These are phyloP conservation scores for Nothophoma quercina DNA, from an alignment of 2,329 filamentous ascomycete genomes.

Conservation along the genomic window DNA sequence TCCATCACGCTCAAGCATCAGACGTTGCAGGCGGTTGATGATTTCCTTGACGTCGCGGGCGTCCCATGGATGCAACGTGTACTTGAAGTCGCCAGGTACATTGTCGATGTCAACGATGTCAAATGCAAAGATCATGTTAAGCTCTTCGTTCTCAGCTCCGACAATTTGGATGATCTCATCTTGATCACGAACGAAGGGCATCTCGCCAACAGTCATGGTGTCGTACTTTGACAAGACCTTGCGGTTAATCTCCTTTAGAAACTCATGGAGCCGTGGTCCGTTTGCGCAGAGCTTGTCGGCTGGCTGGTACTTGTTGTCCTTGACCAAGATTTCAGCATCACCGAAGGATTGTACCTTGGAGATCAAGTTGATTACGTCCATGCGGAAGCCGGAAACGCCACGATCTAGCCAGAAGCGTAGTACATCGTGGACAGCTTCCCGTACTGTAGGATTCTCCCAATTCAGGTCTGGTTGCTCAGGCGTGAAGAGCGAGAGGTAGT, in stretches of 20 bases:
- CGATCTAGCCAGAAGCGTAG: slow-evolving; percentile 82
- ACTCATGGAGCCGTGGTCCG: slow-evolving; percentile 74
- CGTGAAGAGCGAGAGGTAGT: slow-evolving; percentile 79
- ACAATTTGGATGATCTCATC: slow-evolving; percentile 58
- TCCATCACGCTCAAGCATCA: slow-evolving; percentile 49
- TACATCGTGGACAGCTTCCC: slow-evolving; percentile 73
- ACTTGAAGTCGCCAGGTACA: slow-evolving; percentile 48
- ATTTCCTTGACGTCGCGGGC: slow-evolving; percentile 44
- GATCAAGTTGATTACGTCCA: slow-evolving; percentile 51
- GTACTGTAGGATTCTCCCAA: slow-evolving; percentile 75
- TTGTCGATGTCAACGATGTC: slow-evolving; percentile 53
- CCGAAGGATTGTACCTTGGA: slow-evolving; percentile 43
- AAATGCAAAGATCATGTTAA: slow-evolving; percentile 73
- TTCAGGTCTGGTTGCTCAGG: slow-evolving; percentile 82
- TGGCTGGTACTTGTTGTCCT: slow-evolving; percentile 51
- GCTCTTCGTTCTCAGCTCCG: slow-evolving; percentile 55
- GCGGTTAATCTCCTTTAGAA: slow-evolving; percentile 69
- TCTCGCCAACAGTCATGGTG: slow-evolving; percentile 71
- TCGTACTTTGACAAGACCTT: slow-evolving; percentile 67
- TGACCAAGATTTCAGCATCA: slow-evolving; percentile 38
- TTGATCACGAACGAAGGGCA: slow-evolving; percentile 61
- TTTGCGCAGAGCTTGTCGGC: slow-evolving; percentile 67
- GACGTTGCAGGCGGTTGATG: slow-evolving; percentile 44
- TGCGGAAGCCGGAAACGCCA: slow-evolving; percentile 63
- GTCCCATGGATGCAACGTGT: slow-evolving; percentile 44